phyloP scores from a whole-genome alignment of 2,329 filamentous ascomycete species.

The Pyrenophora tritici-repentis region DNA sequence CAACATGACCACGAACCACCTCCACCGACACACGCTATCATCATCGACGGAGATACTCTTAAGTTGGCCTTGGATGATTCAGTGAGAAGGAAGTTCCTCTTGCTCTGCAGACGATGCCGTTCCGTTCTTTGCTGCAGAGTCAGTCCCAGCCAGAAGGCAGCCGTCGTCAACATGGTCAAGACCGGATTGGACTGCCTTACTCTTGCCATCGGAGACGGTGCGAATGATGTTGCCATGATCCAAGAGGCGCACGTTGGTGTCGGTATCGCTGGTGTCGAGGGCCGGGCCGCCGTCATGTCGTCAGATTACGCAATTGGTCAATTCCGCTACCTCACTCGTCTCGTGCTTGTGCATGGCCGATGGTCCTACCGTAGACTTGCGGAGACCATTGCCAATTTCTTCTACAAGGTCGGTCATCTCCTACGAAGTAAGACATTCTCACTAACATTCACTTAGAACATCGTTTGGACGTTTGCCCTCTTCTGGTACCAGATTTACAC shows the following conservation, averaged over 20 bases:
- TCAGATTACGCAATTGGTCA: slow-evolving; percentile 89
- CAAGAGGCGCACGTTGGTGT: slow-evolving; percentile 88
- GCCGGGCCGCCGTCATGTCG: slow-evolving; percentile 81
- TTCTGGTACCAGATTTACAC: slow-evolving; percentile 98
- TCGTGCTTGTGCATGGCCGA: slow-evolving; percentile 79
- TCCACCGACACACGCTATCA: slow-evolving; percentile 83
- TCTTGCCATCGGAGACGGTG: slow-evolving; percentile 84
- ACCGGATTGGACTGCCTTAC: slow-evolving; percentile 95
- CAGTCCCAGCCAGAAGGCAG: slow-evolving; percentile 93
- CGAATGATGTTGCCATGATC: slow-evolving; percentile 94
- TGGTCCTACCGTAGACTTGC: slow-evolving; percentile 95
- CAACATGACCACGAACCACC: slow-evolving; percentile 85
- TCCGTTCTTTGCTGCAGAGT: slow-evolving; percentile 97
- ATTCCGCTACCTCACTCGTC: slow-evolving; percentile 80
- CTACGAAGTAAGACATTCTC: not conserved
- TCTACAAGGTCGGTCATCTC: slow-evolving; percentile 75
- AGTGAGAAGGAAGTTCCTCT: slow-evolving; percentile 87
- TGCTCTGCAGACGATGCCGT: slow-evolving; percentile 96
- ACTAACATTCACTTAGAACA: slow-evolving; percentile 65
- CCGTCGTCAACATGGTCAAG: slow-evolving; percentile 96
- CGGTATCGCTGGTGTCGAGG: slow-evolving; percentile 85
- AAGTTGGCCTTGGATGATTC: slow-evolving; percentile 82
- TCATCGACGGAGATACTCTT: slow-evolving; percentile 93
- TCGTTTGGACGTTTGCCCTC: slow-evolving; percentile 94
- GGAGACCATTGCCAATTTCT: slow-evolving; percentile 97